A percentile compares a stretch with the other conserved stretches of the same genome.
Evolutionary conservation across 192 early-diverging fungal genomes (phyloP).

Genomic region (Coemansia sp.): DNA sequence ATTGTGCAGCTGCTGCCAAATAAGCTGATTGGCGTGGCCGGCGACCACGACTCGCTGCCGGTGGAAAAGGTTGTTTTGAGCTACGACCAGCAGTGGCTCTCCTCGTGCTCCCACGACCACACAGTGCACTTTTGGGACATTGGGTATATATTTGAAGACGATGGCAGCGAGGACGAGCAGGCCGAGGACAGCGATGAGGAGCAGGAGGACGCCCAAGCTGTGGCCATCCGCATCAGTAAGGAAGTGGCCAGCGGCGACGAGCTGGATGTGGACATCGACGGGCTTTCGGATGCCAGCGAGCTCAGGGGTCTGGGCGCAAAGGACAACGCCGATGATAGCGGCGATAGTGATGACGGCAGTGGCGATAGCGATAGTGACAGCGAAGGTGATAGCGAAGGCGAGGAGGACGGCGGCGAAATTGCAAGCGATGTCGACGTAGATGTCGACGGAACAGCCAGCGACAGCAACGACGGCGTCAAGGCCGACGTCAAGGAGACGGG

Average conservation of each 20-base stretch:
- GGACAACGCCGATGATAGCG: neutral
- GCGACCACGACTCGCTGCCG: conserved; percentile 85
- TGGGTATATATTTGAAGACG: conserved; percentile 57
- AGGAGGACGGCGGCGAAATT: neutral
- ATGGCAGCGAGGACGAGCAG: conserved; percentile 44
- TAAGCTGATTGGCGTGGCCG: conserved; percentile 82
- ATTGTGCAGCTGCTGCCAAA: conserved; percentile 89
- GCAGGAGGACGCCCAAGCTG: conserved; percentile 33
- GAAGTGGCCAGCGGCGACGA: conserved; percentile 20
- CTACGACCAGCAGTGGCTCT: conserved; percentile 70
- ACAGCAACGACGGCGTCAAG: neutral
- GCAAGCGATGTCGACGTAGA: conserved; percentile 4
- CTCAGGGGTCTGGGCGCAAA: conserved; percentile 6
- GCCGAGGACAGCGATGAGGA: conserved; percentile 44
- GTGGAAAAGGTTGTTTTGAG: conserved; percentile 78
- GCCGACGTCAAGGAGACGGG: neutral
- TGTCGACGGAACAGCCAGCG: conserved; percentile 1
- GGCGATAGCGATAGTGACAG: neutral
- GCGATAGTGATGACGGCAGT: neutral
- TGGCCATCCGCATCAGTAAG: conserved; percentile 46
- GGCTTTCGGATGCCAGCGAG: conserved; percentile 36
- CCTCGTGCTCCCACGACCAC: conserved; percentile 82
- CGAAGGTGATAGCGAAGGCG: neutral
- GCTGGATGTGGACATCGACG: conserved; percentile 41
- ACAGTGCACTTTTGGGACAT: conserved; percentile 87